Conservation (phyloP, 1,284 basidiomycete genomes). For the Ustilago hordei region DNA sequence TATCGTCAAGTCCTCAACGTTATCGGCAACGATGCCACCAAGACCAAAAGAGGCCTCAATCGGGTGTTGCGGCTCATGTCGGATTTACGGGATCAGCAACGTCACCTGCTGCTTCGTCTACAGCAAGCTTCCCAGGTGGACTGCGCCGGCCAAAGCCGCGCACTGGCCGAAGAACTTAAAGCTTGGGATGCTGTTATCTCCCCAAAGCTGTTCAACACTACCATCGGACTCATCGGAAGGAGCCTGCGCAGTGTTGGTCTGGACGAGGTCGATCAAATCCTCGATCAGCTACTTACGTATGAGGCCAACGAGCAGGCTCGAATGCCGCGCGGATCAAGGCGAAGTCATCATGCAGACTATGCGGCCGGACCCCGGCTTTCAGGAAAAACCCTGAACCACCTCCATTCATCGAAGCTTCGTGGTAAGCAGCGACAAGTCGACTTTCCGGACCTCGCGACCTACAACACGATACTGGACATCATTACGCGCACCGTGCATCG, state of each 20-base stretch:
- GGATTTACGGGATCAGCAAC: conserved; percentile 34
- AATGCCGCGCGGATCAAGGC: neutral
- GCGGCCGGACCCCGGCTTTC: neutral
- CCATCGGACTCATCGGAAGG: conserved; percentile 23
- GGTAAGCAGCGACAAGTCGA: conserved; percentile 8
- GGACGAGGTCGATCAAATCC: conserved; percentile 32
- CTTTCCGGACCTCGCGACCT: conserved; percentile 44
- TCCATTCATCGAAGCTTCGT: conserved; percentile 13
- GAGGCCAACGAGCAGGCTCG: conserved; percentile 42
- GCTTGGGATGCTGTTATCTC: conserved; percentile 30
- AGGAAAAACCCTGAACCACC: neutral
- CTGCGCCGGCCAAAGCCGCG: neutral
- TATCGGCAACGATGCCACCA: conserved; percentile 20
- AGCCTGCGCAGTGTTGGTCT: conserved; percentile 33
- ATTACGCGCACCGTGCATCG: conserved; percentile 35
- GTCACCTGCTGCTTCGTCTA: conserved; percentile 18
- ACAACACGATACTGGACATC: conserved; percentile 48
- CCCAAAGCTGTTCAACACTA: conserved; percentile 20
- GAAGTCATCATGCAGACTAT: neutral
- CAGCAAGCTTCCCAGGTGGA: conserved; percentile 12
- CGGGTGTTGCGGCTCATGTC: conserved; percentile 24
- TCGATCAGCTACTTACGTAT: conserved; percentile 35
- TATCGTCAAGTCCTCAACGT: conserved; percentile 11
- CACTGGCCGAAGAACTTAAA: conserved; percentile 11
- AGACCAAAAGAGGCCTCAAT: conserved; percentile 26